These are phyloP conservation scores for Mycothermus thermophilus DNA, from an alignment of 495 filamentous ascomycete genomes.

Conservation along the genomic window DNA sequence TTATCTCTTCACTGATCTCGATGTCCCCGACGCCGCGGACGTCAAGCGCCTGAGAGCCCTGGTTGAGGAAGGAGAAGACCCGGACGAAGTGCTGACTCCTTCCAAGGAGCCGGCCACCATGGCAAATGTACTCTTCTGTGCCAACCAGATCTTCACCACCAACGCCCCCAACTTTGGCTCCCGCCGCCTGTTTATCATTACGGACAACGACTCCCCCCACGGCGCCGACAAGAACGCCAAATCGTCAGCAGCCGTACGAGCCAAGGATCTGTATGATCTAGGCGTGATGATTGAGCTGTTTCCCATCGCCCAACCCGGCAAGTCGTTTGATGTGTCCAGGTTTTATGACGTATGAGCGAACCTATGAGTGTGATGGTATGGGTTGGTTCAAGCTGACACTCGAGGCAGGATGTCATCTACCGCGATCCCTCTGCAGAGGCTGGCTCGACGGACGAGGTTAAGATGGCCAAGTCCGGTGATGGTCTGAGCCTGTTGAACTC, in stretches of 20 bases:
- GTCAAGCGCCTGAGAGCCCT: constrained; percentile 65
- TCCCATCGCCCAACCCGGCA: constrained; percentile 61
- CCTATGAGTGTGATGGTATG: too few species aligned
- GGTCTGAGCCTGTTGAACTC: constrained; percentile 72
- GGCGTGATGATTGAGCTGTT: constrained; percentile 90
- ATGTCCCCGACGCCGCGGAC: constrained; percentile 72
- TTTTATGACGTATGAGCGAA: constrained; percentile 84
- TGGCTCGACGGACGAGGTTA: constrained; percentile 22
- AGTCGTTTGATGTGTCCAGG: constrained; percentile 67
- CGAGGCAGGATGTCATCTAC: constrained; percentile 64
- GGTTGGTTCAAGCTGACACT: too few species aligned
- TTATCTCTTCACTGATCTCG: constrained; percentile 81
- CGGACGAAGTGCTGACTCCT: constrained; percentile 54
- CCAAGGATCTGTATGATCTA: constrained; percentile 90
- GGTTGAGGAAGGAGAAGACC: constrained; percentile 58
- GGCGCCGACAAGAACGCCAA: constrained; percentile 51
- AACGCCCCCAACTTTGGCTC: constrained; percentile 91
- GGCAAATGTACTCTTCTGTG: constrained; percentile 85
- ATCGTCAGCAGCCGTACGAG: constrained; percentile 67
- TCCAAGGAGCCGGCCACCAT: constrained; percentile 60
- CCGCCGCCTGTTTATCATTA: constrained; percentile 83
- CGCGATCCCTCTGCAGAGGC: constrained; percentile 50
- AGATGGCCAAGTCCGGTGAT: constrained; percentile 43
- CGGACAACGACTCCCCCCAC: constrained; percentile 87
- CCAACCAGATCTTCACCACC: constrained; percentile 92